These are phyloP conservation scores for Candida schatavii DNA, from an alignment of 805 yeast species.

Conservation along the genomic window DNA sequence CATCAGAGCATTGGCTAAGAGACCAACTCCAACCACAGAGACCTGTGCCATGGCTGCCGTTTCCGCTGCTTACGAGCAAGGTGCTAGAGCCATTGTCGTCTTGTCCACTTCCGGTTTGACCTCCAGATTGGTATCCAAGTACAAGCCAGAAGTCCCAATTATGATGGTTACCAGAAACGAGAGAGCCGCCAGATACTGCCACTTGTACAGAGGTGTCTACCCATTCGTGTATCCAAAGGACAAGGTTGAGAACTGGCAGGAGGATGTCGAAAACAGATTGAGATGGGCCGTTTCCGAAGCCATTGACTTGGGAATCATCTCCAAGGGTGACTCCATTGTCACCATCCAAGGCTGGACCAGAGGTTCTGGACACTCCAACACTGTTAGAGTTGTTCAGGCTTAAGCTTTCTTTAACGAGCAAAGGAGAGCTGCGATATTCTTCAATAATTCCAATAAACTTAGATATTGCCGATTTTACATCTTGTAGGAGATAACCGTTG, in stretches of 20 bases:
- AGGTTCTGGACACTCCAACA: slow-evolving; percentile 98
- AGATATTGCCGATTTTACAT: background rate
- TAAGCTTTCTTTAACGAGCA: slow-evolving; percentile 25
- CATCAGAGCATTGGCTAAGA: slow-evolving; percentile 77
- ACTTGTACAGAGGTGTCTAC: slow-evolving; percentile 97
- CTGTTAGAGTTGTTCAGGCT: slow-evolving; percentile 87
- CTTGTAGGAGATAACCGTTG: background rate
- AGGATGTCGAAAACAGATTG: slow-evolving; percentile 93
- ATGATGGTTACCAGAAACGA: slow-evolving; percentile 97
- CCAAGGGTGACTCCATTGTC: slow-evolving; percentile 84
- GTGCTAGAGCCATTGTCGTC: slow-evolving; percentile 95
- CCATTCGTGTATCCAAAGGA: slow-evolving; percentile 81
- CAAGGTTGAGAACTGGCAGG: slow-evolving; percentile 82
- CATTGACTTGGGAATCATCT: slow-evolving; percentile 77
- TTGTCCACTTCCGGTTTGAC: slow-evolving; percentile 93
- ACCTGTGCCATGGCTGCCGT: slow-evolving; percentile 98
- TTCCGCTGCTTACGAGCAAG: slow-evolving; percentile 92
- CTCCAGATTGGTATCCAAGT: slow-evolving; percentile 94
- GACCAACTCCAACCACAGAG: slow-evolving; percentile 92
- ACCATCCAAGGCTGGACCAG: slow-evolving; percentile 99
- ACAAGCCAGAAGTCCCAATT: slow-evolving; percentile 96
- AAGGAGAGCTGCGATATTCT: background rate
- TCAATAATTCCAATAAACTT: background rate
- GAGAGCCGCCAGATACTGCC: slow-evolving; percentile 90
- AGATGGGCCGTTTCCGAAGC: slow-evolving; percentile 92